These are phyloP conservation scores for Polychytrium aggregatum DNA, from an alignment of 192 early-diverging fungal species.

Conservation along the genomic window DNA sequence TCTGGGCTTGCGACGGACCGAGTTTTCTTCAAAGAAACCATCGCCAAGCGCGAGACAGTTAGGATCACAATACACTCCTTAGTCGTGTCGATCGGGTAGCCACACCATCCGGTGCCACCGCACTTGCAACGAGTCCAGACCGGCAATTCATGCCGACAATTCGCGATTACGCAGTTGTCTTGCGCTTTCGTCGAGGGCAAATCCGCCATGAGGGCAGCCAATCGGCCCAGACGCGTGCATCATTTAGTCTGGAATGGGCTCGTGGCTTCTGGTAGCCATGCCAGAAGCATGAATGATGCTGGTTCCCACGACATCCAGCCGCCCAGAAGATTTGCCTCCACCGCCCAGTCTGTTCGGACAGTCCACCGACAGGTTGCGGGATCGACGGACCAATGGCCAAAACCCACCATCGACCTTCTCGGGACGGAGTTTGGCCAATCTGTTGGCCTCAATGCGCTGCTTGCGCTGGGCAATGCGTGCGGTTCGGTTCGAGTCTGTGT, in stretches of 20 bases:
- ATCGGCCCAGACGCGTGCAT: too few species aligned
- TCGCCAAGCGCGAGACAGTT: too few species aligned
- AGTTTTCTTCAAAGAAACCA: constrained; percentile 25
- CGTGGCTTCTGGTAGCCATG: neutral
- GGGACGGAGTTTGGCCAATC: constrained; percentile 27
- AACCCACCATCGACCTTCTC: constrained; percentile 27
- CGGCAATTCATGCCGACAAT: constrained; percentile 6
- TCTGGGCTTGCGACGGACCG: too few species aligned
- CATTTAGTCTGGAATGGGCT: too few species aligned
- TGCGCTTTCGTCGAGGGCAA: too few species aligned
- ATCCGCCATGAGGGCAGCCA: too few species aligned
- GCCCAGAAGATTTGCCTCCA: neutral
- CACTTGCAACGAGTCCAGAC: too few species aligned
- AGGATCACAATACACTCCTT: too few species aligned
- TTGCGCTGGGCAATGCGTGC: constrained; percentile 34
- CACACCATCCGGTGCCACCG: too few species aligned
- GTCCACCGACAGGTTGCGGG: neutral
- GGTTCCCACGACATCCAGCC: neutral
- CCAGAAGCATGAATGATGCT: neutral
- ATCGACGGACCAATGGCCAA: neutral
- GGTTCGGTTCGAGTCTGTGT: constrained; percentile 18
- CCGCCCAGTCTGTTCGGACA: neutral
- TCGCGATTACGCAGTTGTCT: neutral
- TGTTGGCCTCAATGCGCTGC: constrained; percentile 25
- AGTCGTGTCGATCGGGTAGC: too few species aligned